phyloP scores from a whole-genome alignment of 2,329 filamentous ascomycete genomes.

The Alternaria alternata region DNA sequence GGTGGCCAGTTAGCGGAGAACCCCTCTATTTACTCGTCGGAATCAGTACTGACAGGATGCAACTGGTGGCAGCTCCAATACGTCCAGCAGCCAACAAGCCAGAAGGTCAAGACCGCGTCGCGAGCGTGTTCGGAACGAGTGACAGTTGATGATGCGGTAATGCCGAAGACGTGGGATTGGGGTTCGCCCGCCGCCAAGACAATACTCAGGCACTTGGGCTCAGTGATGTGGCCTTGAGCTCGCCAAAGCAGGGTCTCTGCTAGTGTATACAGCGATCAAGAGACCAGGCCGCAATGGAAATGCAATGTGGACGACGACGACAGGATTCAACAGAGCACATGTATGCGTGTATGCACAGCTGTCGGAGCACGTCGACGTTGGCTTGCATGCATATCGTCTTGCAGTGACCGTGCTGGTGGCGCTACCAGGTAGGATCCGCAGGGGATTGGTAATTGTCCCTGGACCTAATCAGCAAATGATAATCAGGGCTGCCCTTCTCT shows the following conservation, averaged over 20 bases:
- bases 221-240: conserved; percentile 44
- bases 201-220: conserved; percentile 31
- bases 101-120: conserved; percentile 11
- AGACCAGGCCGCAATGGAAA: conserved; percentile 1
- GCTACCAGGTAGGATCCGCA: conserved; percentile 36
- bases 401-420: conserved; percentile 42
- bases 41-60: conserved; percentile 35
- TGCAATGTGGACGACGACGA: background rate
- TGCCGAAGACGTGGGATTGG: conserved; percentile 43
- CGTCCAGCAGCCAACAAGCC: conserved; percentile 20
- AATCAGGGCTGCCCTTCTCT: conserved; percentile 3
- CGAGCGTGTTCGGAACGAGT: conserved; percentile 19
- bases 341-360: conserved; percentile 15
- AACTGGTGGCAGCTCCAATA: conserved; percentile 17
- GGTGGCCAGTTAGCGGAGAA: conserved; percentile 44
- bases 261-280: conserved; percentile 16
- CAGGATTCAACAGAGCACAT: background rate
- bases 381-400: conserved; percentile 44
- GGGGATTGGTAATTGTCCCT: conserved; percentile 46
- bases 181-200: conserved; percentile 46
- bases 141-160: conserved; percentile 29
- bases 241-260: conserved; percentile 32
- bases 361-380: conserved; percentile 38
- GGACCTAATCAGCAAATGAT: conserved; percentile 16
- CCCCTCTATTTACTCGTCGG: conserved; percentile 38